Evolutionary conservation across 371 early-diverging fungal genomes (phyloP).

Genomic region (Aphelidium insulamus): DNA sequence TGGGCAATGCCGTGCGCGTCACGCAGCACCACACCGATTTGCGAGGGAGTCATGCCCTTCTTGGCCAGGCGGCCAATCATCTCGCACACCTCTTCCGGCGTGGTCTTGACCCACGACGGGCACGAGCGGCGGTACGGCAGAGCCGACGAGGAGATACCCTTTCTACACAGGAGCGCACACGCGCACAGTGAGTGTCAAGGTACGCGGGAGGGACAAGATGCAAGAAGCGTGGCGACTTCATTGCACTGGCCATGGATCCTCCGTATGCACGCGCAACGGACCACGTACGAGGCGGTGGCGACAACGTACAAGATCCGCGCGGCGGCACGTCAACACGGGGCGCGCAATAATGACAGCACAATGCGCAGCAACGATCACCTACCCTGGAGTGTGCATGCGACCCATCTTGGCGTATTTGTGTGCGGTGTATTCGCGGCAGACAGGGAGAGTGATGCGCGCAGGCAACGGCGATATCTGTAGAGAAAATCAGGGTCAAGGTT

Average conservation of each 20-base stretch:
- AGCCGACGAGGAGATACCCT: slow-evolving; percentile 97
- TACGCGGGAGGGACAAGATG: neutral
- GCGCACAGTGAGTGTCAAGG: neutral
- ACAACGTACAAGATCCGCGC: too few relatives aligned
- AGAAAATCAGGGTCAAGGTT: too few relatives aligned
- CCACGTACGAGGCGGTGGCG: too few relatives aligned
- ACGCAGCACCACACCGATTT: slow-evolving; percentile 97
- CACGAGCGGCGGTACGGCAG: slow-evolving; percentile 97
- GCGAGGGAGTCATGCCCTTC: slow-evolving; percentile 97
- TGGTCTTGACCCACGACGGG: slow-evolving; percentile 92
- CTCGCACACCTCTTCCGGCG: slow-evolving; percentile 89
- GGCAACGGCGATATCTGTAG: too few relatives aligned
- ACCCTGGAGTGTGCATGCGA: slow-evolving; percentile 89
- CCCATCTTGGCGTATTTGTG: slow-evolving; percentile 36
- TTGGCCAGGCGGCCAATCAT: slow-evolving; percentile 97
- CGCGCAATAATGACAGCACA: too few relatives aligned
- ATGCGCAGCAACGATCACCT: neutral
- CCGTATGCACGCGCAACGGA: neutral
- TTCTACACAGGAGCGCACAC: too few relatives aligned
- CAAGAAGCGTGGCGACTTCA: neutral
- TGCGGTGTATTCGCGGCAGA: too few relatives aligned
- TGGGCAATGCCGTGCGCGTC: slow-evolving; percentile 96
- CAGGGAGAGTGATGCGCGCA: too few relatives aligned
- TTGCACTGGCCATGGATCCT: neutral
- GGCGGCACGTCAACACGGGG: too few relatives aligned